phyloP scores from a whole-genome alignment of 2,329 filamentous ascomycete genomes.

The Alternaria atra region DNA sequence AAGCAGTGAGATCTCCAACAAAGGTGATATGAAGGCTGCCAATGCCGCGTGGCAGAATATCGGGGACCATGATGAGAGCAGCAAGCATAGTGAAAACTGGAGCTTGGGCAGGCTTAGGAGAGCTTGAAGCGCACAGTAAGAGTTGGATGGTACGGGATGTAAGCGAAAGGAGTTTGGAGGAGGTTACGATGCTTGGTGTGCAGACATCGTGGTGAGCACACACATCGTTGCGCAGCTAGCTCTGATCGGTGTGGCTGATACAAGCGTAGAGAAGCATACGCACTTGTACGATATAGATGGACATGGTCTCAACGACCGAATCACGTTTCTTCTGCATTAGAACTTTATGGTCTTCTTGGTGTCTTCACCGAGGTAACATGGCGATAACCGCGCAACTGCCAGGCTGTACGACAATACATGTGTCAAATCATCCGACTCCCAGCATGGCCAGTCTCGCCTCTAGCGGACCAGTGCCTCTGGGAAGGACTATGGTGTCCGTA shows the following conservation, averaged over 20 bases:
- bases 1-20: not conserved
- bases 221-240: not conserved
- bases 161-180: not conserved
- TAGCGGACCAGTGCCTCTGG: not conserved
- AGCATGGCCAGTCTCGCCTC: not conserved
- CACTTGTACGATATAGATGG: not conserved
- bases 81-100: not conserved
- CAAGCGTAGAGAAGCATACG: not conserved
- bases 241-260: not conserved
- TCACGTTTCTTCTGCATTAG: not conserved
- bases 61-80: not conserved
- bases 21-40: not conserved
- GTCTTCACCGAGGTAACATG: not conserved
- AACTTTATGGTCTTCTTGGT: not conserved
- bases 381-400: not conserved
- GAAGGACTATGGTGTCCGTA: not conserved
- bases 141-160: not conserved
- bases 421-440: not conserved
- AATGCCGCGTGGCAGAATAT: not conserved
- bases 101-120: not conserved
- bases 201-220: not conserved
- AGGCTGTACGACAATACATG: not conserved
- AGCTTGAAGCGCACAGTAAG: not conserved
- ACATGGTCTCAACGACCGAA: not conserved
- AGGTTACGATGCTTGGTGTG: not conserved